phyloP scores from a whole-genome alignment of 164 flowering plant genomes.

The Liriodendron chinense region DNA sequence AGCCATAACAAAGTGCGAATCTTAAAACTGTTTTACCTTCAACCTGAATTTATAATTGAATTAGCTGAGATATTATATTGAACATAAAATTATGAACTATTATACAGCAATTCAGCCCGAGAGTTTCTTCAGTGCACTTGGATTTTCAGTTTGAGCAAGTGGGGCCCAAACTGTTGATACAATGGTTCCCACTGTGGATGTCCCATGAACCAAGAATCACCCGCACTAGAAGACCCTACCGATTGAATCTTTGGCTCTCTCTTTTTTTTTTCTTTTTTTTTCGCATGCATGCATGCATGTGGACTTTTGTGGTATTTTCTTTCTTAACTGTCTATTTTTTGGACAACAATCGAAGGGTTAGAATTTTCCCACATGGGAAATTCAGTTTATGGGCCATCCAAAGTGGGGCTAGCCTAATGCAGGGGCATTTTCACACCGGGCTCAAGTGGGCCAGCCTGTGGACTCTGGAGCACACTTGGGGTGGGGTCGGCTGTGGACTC shows the following conservation, averaged over 20 bases:
- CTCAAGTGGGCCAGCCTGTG: too few relatives aligned
- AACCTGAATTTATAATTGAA: constrained; percentile 47
- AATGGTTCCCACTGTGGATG: neutral
- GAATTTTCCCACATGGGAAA: neutral
- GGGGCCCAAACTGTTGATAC: neutral
- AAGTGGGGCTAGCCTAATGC: neutral
- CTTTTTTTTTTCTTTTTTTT: too few relatives aligned
- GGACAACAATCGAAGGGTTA: neutral
- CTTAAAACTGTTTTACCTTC: constrained; percentile 67
- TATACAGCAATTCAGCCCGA: neutral
- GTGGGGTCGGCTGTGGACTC: too few relatives aligned
- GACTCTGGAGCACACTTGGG: too few relatives aligned
- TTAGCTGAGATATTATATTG: neutral
- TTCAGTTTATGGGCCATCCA: neutral
- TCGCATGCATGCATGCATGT: too few relatives aligned
- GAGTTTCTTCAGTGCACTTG: neutral
- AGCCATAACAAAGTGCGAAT: constrained; percentile 97
- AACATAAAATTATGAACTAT: neutral
- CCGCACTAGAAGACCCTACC: neutral
- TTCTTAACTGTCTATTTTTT: neutral
- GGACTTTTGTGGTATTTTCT: too few relatives aligned
- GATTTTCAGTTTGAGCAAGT: neutral
- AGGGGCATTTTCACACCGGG: too few relatives aligned
- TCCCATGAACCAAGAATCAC: neutral
- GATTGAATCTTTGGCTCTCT: neutral